phyloP scores from a whole-genome alignment of 2,329 filamentous ascomycete species.

The Colletotrichum kahawae region DNA sequence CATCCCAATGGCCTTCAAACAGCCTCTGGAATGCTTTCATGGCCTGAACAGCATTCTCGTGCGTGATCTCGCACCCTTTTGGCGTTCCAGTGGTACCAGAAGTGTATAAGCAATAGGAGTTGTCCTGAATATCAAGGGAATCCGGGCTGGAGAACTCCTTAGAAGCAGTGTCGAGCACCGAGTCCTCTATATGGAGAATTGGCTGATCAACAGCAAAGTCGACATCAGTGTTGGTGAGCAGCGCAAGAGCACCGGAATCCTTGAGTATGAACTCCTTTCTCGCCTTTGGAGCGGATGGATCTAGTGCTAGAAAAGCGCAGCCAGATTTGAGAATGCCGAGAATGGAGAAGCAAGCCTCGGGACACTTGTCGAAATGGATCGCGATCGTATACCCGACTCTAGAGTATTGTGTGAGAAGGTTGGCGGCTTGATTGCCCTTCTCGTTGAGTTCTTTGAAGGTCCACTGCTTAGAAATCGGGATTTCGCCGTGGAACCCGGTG shows the following conservation, averaged over 20 bases:
- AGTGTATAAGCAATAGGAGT: constrained; percentile 86
- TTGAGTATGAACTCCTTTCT: constrained; percentile 79
- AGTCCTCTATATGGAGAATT: constrained; percentile 37
- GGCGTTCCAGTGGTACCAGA: constrained; percentile 87
- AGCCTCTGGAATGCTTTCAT: constrained; percentile 85
- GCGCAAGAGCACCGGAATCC: constrained; percentile 70
- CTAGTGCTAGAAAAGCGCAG: constrained; percentile 81
- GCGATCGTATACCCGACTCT: constrained; percentile 68
- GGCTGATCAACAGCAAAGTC: constrained; percentile 37
- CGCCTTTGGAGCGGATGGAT: constrained; percentile 72
- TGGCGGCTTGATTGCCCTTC: constrained; percentile 75
- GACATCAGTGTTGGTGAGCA: constrained; percentile 59
- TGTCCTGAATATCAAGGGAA: constrained; percentile 46
- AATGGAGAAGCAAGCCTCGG: constrained; percentile 83
- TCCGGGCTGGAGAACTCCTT: constrained; percentile 32
- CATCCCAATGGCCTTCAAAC: constrained; percentile 77
- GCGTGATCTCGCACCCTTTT: constrained; percentile 87
- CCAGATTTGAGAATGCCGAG: constrained; percentile 83
- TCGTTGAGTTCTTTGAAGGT: constrained; percentile 75
- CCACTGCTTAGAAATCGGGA: constrained; percentile 63
- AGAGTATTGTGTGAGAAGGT: constrained; percentile 60
- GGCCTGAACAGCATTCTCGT: constrained; percentile 87
- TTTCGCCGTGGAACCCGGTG: constrained; percentile 52
- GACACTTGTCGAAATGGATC: constrained; percentile 83
- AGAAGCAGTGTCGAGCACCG: constrained; percentile 27